Percentiles rank a stretch among this genome's conserved stretches.
Conservation (phyloP, 2,329 filamentous ascomycete species). For the Apiospora arundinis region DNA sequence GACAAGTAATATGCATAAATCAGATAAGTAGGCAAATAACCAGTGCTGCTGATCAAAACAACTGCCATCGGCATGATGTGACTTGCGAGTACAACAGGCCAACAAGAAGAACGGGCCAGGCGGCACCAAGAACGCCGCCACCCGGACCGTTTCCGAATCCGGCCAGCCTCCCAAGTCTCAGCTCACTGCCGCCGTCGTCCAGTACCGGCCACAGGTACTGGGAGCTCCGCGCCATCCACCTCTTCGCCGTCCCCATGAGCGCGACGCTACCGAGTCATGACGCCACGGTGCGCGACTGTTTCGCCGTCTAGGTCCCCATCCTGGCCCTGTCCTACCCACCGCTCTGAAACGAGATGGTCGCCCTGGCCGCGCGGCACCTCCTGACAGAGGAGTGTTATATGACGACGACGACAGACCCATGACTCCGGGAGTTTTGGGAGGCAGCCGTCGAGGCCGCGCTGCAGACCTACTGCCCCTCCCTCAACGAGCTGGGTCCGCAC, state of each 20-base stretch:
- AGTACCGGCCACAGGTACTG: neutral
- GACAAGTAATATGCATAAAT: no score
- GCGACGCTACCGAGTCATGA: neutral
- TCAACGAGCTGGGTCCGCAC: neutral
- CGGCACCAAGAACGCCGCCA: neutral
- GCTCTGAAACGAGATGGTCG: neutral
- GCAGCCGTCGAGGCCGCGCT: neutral
- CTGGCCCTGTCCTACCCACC: neutral
- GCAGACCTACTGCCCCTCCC: neutral
- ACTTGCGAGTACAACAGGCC: neutral
- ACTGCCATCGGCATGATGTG: neutral
- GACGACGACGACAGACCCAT: neutral
- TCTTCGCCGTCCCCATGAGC: neutral
- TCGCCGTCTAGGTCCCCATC: neutral
- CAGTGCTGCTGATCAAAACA: neutral
- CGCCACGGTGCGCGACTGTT: neutral
- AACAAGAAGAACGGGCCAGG: neutral
- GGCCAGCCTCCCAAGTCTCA: neutral
- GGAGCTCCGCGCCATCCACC: conserved; percentile 9
- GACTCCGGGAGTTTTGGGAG: neutral
- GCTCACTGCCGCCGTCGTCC: neutral
- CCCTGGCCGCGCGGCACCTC: neutral
- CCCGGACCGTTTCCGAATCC: neutral
- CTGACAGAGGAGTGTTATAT: neutral
- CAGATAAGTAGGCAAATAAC: neutral